Evolutionary conservation across 2,329 filamentous ascomycete genomes (phyloP).

Genomic region (Colletotrichum truncatum): DNA sequence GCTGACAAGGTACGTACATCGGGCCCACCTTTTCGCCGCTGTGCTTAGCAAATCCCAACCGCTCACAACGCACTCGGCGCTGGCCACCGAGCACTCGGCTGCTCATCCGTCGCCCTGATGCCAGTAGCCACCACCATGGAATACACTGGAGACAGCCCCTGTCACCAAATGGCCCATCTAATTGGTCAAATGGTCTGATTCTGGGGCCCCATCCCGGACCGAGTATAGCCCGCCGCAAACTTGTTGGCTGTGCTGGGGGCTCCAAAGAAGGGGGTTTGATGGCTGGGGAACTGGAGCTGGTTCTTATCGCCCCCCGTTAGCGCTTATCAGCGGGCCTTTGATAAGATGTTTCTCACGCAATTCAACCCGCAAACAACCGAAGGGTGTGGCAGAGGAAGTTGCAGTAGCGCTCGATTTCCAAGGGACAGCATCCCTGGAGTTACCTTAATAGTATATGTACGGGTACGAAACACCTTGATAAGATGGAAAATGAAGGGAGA

Average conservation of each 20-base stretch:
- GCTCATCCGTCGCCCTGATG: constrained; percentile 7
- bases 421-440: neutral
- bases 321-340: constrained; percentile 19
- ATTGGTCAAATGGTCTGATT: constrained; percentile 7
- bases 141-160: neutral
- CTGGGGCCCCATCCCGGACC: constrained; percentile 3
- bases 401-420: neutral
- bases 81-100: constrained; percentile 15
- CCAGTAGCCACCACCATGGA: neutral
- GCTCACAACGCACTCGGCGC: neutral
- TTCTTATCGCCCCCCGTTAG: neutral
- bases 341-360: constrained; percentile 5
- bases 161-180: neutral
- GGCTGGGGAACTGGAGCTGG: constrained; percentile 13
- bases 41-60: neutral
- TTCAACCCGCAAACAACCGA: constrained; percentile 12
- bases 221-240: constrained; percentile 6
- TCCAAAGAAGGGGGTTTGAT: neutral
- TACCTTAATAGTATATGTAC: neutral
- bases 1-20: constrained; percentile 7
- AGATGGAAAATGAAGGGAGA: too few relatives aligned
- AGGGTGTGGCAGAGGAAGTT: neutral
- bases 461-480: neutral
- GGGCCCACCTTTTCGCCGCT: neutral
- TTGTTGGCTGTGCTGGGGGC: neutral